These are phyloP conservation scores for Stephania cephalantha DNA, from an alignment of 164 flowering plant species.

Conservation along the genomic window DNA sequence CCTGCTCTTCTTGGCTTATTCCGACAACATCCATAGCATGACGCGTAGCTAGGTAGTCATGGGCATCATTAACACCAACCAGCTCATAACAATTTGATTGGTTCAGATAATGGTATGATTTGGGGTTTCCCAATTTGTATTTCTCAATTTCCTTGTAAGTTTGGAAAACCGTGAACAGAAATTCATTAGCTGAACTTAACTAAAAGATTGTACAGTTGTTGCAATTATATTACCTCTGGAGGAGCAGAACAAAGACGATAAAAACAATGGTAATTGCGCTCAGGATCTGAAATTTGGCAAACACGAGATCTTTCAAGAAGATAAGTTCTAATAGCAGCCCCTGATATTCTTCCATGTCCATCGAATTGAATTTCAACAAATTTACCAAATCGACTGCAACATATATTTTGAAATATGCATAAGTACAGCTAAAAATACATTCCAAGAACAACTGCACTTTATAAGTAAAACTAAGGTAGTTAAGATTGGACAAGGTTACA, in stretches of 20 bases:
- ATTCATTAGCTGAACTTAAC: not conserved
- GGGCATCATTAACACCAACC: constrained; percentile 58
- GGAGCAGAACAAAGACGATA: constrained; percentile 89
- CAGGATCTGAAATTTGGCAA: constrained; percentile 86
- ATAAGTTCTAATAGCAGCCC: constrained; percentile 86
- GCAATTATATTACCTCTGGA: constrained; percentile 36
- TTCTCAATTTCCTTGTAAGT: constrained; percentile 53
- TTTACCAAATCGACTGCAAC: constrained; percentile 81
- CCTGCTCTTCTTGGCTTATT: constrained; percentile 66
- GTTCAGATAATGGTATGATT: constrained; percentile 74
- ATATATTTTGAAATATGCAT: not conserved
- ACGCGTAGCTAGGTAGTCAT: constrained; percentile 66
- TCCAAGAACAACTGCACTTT: too few species aligned
- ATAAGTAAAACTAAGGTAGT: too few species aligned
- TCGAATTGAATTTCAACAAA: constrained; percentile 88
- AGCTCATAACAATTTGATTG: constrained; percentile 81
- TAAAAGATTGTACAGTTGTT: not conserved
- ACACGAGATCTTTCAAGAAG: constrained; percentile 90
- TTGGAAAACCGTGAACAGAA: not conserved
- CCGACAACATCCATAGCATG: constrained; percentile 87
- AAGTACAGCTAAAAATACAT: too few species aligned
- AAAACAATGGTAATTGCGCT: constrained; percentile 86
- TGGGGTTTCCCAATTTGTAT: constrained; percentile 71
- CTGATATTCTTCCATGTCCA: constrained; percentile 70
- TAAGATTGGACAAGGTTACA: too few species aligned